phyloP scores from a whole-genome alignment of 2,329 filamentous ascomycete genomes.

The Botrytis deweyae region DNA sequence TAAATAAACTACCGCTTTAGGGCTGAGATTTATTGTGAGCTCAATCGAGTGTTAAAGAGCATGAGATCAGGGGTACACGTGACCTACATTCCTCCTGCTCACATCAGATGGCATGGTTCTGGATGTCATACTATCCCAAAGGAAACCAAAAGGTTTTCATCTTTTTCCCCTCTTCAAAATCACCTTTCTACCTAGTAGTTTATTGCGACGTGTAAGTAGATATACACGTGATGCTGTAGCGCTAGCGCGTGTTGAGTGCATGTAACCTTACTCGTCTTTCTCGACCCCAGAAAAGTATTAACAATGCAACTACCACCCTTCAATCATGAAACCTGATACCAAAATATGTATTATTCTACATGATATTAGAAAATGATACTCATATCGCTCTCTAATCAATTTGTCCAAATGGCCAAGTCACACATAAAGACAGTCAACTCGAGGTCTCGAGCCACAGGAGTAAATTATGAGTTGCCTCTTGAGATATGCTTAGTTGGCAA shows the following conservation, averaged over 20 bases:
- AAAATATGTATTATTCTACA: fast-evolving
- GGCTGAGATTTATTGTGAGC: no score
- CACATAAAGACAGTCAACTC: no score
- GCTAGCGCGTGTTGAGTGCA: background rate
- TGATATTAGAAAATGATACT: no score
- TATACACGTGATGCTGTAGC: background rate
- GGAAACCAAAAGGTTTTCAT: background rate
- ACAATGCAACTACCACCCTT: no score
- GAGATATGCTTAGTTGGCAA: no score
- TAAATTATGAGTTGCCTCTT: no score
- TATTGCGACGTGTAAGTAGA: background rate
- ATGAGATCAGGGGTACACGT: background rate
- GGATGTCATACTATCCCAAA: background rate
- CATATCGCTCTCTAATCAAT: no score
- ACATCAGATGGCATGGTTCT: background rate
- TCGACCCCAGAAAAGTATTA: no score
- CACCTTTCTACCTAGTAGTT: background rate
- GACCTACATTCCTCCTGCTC: background rate
- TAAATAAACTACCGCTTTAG: no score
- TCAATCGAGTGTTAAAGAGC: background rate
- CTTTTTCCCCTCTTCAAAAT: background rate
- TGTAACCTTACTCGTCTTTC: background rate
- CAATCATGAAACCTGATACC: no score
- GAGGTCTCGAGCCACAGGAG: no score
- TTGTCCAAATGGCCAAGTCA: no score